phyloP scores from a whole-genome alignment of 2,329 filamentous ascomycete genomes.

The Aspergillus chevalieri region DNA sequence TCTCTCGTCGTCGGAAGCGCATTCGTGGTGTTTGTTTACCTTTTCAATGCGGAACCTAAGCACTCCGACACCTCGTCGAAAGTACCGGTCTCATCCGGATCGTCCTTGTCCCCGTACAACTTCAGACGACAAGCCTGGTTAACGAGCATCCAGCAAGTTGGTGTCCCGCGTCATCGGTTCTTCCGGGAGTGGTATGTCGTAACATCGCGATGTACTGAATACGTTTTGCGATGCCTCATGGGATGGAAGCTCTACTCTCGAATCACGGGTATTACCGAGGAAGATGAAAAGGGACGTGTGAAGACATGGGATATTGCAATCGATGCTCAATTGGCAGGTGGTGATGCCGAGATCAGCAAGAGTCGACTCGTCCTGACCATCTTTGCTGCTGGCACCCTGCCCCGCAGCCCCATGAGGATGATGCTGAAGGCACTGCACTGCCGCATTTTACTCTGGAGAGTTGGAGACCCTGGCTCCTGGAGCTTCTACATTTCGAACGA shows the following conservation, averaged over 20 bases:
- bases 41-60: slow-evolving; percentile 53
- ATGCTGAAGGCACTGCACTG: slow-evolving; percentile 93
- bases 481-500: slow-evolving; percentile 60
- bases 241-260: slow-evolving; percentile 71
- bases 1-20: slow-evolving; percentile 49
- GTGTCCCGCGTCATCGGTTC: slow-evolving; percentile 82
- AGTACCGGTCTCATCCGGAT: slow-evolving; percentile 16
- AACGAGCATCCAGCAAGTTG: slow-evolving; percentile 85
- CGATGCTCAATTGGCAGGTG: slow-evolving; percentile 85
- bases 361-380: slow-evolving; percentile 79
- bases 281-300: slow-evolving; percentile 77
- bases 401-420: slow-evolving; percentile 71
- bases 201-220: slow-evolving; percentile 71
- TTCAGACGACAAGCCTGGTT: slow-evolving; percentile 86
- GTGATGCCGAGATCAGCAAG: slow-evolving; percentile 82
- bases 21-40: slow-evolving; percentile 51
- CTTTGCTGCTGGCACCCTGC: slow-evolving; percentile 79
- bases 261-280: slow-evolving; percentile 71
- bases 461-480: slow-evolving; percentile 60
- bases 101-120: slow-evolving; percentile 63
- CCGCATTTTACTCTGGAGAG: slow-evolving; percentile 79
- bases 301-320: slow-evolving; percentile 92
- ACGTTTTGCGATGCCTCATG: slow-evolving; percentile 70
- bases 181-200: slow-evolving; percentile 78
- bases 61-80: slow-evolving; percentile 44